These are phyloP conservation scores for Penicillium vulpinum DNA, from an alignment of 2,329 filamentous ascomycete genomes.

Conservation along the genomic window DNA sequence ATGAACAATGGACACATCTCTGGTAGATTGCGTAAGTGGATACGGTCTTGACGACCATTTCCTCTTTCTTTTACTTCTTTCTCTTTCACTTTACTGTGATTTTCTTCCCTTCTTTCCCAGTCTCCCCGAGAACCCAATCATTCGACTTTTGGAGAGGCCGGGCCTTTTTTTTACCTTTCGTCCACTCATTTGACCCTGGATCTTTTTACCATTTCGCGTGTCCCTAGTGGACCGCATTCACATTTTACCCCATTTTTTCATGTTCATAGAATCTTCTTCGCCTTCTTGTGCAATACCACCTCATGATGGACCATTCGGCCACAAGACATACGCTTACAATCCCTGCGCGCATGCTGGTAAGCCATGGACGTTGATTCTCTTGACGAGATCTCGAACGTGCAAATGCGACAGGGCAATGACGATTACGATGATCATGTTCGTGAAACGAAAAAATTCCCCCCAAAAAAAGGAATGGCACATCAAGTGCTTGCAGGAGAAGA, in stretches of 20 bases:
- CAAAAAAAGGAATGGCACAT: background rate
- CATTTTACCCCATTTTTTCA: conserved; percentile 8
- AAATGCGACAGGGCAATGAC: conserved; percentile 5
- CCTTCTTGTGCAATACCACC: conserved; percentile 25
- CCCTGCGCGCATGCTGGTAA: conserved; percentile 8
- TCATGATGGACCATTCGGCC: conserved; percentile 11
- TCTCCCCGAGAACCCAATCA: conserved; percentile 1
- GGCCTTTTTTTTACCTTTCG: conserved; percentile 17
- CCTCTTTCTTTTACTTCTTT: conserved; percentile 13
- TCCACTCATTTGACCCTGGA: conserved; percentile 14
- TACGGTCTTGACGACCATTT: conserved; percentile 23
- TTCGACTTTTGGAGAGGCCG: background rate
- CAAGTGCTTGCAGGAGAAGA: background rate
- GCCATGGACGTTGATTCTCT: conserved; percentile 3
- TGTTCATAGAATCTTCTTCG: conserved; percentile 16
- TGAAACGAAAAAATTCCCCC: background rate
- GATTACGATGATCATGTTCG: conserved; percentile 3
- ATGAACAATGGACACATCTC: conserved; percentile 17
- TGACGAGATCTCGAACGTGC: conserved; percentile 5
- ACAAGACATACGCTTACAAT: conserved; percentile 1
- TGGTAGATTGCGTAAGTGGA: conserved; percentile 24
- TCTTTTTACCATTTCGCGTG: conserved; percentile 11
- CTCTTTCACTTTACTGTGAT: conserved; percentile 8
- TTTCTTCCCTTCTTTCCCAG: conserved; percentile 18
- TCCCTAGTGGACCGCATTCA: conserved; percentile 22